phyloP scores from a whole-genome alignment of 2,329 filamentous ascomycete species.

The Beauveria sp. region DNA sequence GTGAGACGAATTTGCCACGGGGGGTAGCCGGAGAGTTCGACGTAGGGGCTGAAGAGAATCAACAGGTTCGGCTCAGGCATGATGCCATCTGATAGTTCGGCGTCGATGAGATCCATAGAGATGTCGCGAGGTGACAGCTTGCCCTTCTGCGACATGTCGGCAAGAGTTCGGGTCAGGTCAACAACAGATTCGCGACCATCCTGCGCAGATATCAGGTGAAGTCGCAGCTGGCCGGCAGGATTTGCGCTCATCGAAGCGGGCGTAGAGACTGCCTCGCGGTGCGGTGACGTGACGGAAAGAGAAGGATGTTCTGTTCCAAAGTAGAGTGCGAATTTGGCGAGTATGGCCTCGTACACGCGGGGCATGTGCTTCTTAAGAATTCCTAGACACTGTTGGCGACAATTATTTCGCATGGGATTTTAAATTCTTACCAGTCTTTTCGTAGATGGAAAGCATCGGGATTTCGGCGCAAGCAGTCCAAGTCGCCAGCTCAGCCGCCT shows the following conservation, averaged over 20 bases:
- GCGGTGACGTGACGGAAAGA: conserved; percentile 48
- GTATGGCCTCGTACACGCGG: conserved; percentile 73
- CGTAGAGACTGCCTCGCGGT: conserved; percentile 29
- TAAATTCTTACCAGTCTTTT: conserved; percentile 64
- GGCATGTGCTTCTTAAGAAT: conserved; percentile 83
- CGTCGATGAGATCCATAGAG: conserved; percentile 76
- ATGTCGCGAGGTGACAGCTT: conserved; percentile 80
- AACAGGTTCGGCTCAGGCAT: conserved; percentile 87
- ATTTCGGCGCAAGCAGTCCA: conserved; percentile 92
- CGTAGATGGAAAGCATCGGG: conserved; percentile 80
- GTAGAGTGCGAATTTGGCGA: conserved; percentile 75
- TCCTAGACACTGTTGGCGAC: conserved; percentile 43
- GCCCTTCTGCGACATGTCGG: conserved; percentile 87
- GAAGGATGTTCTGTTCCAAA: conserved; percentile 69
- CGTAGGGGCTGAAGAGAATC: conserved; percentile 74
- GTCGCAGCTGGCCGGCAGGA: conserved; percentile 35
- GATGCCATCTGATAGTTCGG: conserved; percentile 70
- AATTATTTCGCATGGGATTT: background rate
- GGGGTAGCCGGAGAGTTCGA: conserved; percentile 84
- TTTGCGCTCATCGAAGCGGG: conserved; percentile 22
- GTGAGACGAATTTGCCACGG: conserved; percentile 94
- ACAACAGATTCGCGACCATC: conserved; percentile 92
- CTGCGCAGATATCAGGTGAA: conserved; percentile 77
- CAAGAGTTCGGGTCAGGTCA: conserved; percentile 86
- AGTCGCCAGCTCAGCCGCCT: conserved; percentile 83